A percentile compares a stretch with the other conserved stretches of the same genome.
These are phyloP conservation scores for Juncus effusus DNA, from an alignment of 176 grass and related monocot genomes.

Conservation along the genomic window DNA sequence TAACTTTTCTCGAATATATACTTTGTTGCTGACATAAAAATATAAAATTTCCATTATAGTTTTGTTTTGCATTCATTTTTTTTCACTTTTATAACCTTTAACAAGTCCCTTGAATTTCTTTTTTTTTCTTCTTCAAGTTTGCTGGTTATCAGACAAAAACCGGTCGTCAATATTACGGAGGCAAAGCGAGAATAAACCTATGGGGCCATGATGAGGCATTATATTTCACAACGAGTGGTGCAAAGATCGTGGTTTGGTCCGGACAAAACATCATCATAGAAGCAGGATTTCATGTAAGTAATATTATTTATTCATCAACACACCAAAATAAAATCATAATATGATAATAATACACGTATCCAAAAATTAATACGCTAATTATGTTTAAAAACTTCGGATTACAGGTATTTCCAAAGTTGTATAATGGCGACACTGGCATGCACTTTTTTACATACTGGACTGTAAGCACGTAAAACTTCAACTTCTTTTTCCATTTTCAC, in stretches of 20 bases:
- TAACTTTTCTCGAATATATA: too few species aligned
- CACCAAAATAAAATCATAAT: background rate
- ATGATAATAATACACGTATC: background rate
- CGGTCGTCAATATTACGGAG: background rate
- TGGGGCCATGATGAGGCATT: slow-evolving; percentile 9
- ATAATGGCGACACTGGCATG: background rate
- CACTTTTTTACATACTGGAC: background rate
- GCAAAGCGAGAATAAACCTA: background rate
- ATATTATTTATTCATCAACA: background rate
- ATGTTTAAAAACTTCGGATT: background rate
- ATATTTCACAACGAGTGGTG: background rate
- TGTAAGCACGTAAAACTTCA: background rate
- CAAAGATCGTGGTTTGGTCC: background rate
- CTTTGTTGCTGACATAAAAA: too few species aligned
- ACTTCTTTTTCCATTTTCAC: background rate
- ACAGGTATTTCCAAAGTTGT: background rate
- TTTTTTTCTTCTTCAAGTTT: background rate
- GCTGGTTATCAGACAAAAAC: background rate
- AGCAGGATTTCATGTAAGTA: slow-evolving; percentile 8
- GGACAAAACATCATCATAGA: background rate
- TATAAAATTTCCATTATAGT: too few species aligned
- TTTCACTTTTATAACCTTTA: too few species aligned
- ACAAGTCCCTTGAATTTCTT: too few species aligned
- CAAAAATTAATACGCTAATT: background rate
- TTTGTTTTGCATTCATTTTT: too few species aligned